Conservation (phyloP, 768 basidiomycete species). For the Pleurotus eryngii region DNA sequence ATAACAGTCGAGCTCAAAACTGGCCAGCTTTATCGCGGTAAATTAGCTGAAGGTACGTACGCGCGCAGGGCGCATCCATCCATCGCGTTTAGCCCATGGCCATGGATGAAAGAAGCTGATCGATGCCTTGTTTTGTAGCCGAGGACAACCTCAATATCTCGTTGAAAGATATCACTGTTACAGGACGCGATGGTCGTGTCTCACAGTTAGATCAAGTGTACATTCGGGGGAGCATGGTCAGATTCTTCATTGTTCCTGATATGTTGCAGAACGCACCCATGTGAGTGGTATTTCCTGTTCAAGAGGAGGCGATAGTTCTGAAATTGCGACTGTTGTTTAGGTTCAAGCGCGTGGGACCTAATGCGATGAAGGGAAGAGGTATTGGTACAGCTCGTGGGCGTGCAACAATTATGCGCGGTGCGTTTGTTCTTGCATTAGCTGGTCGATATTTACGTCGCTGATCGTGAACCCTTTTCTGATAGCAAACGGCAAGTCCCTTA, state of each 20-base stretch:
- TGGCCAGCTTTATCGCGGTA: slow-evolving; percentile 95
- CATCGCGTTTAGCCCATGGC: background rate
- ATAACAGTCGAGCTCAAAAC: slow-evolving; percentile 99
- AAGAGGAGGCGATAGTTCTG: background rate
- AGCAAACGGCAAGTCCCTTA: slow-evolving; percentile 70
- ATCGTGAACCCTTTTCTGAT: slow-evolving; percentile 17
- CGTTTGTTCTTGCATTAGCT: slow-evolving; percentile 9
- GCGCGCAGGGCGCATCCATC: too few species aligned
- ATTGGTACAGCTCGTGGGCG: slow-evolving; percentile 99
- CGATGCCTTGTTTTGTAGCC: slow-evolving; percentile 48
- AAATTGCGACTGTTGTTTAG: slow-evolving; percentile 36
- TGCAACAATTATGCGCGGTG: slow-evolving; percentile 97
- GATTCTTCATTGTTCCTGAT: slow-evolving; percentile 99
- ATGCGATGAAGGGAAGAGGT: slow-evolving; percentile 98
- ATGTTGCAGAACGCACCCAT: slow-evolving; percentile 99
- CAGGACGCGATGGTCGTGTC: slow-evolving; percentile 95
- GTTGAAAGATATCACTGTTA: slow-evolving; percentile 94
- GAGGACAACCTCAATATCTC: slow-evolving; percentile 99
- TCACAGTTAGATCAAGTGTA: slow-evolving; percentile 99
- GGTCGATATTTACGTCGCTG: slow-evolving; percentile 12
- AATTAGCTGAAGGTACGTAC: slow-evolving; percentile 87
- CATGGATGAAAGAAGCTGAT: background rate
- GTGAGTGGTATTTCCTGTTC: slow-evolving; percentile 45
- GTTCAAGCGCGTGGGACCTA: slow-evolving; percentile 98
- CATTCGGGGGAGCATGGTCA: slow-evolving; percentile 95